These are phyloP conservation scores for Zancudomyces culisetae DNA, from an alignment of 371 early-diverging fungal species.

Conservation along the genomic window DNA sequence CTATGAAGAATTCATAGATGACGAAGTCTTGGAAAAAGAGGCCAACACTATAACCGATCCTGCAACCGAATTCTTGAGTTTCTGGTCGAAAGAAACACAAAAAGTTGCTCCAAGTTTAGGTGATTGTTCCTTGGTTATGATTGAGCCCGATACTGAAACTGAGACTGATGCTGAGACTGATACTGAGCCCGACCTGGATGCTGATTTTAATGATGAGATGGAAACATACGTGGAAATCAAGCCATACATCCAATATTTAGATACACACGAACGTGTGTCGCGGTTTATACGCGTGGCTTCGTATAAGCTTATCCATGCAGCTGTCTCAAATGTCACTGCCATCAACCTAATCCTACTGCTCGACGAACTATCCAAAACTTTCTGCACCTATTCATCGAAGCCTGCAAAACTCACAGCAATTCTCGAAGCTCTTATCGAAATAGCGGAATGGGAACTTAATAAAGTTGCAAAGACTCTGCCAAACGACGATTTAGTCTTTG, in stretches of 20 bases:
- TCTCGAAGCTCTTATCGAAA: neutral
- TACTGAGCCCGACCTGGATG: neutral
- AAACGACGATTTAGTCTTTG: no score
- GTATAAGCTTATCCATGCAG: constrained; percentile 2
- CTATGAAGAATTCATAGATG: no score
- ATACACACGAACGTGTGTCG: neutral
- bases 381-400: neutral
- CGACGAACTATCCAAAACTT: neutral
- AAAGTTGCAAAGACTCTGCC: no score
- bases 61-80: neutral
- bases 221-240: neutral
- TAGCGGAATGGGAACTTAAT: constrained; percentile 1
- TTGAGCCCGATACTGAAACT: neutral
- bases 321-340: neutral
- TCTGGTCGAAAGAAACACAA: neutral
- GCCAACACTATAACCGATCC: neutral
- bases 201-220: neutral
- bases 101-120: neutral
- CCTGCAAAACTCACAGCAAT: neutral
- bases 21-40: neutral
- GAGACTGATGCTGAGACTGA: neutral
- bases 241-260: neutral
- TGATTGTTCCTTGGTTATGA: neutral
- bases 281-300: neutral
- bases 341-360: neutral